Percentiles rank a stretch among this genome's conserved stretches.
Conservation (phyloP, 805 yeast species). For the Hanseniaspora valbyensis region DNA sequence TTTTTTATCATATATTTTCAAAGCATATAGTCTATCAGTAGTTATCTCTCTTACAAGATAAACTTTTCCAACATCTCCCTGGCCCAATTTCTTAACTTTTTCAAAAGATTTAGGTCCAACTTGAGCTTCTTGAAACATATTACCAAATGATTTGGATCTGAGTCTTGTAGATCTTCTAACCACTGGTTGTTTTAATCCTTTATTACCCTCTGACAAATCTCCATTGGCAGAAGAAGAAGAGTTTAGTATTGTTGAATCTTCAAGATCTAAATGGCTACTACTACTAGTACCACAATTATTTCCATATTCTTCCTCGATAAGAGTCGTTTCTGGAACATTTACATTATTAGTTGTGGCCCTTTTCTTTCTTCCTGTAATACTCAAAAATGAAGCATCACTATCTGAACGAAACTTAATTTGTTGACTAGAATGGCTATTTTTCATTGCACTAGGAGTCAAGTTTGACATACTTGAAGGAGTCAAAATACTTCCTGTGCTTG, state of each 20-base stretch:
- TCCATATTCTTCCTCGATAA: background rate
- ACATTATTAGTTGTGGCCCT: background rate
- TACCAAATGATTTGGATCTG: constrained; percentile 47
- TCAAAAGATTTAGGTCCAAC: constrained; percentile 84
- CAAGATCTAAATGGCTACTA: background rate
- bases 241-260: background rate
- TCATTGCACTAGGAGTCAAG: background rate
- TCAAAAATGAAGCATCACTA: constrained; percentile 14
- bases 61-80: constrained; percentile 97
- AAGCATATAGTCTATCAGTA: constrained; percentile 69
- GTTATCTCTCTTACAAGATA: constrained; percentile 77
- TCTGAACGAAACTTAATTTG: background rate
- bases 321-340: background rate
- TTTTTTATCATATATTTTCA: constrained; percentile 79
- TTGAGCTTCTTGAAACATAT: constrained; percentile 60
- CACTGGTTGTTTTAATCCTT: constrained; percentile 10
- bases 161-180: constrained; percentile 26
- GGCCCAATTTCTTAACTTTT: constrained; percentile 79
- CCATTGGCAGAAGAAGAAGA: no score
- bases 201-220: no score
- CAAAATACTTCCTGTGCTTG: constrained; percentile 4
- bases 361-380: constrained; percentile 7
- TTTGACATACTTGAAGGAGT: background rate
- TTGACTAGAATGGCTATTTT: background rate
- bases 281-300: background rate